Evolutionary conservation across 768 basidiomycete genomes (phyloP), one percentile per base, ranked within the genome.

Genomic region (Imleria badia): DNA sequence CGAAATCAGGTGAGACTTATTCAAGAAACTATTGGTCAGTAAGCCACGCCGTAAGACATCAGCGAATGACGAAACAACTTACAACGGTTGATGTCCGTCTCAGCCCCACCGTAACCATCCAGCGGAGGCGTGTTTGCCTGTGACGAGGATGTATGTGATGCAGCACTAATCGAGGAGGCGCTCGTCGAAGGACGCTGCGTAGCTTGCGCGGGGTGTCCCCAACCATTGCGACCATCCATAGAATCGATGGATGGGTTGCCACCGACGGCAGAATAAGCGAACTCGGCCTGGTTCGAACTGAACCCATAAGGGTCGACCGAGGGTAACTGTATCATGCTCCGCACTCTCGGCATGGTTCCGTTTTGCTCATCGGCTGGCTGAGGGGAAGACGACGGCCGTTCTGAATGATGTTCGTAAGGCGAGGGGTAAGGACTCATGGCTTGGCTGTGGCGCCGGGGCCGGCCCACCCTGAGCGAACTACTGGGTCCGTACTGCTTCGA

Each of bases 391-490:
- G 86, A 87, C 1, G 84, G 85, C 38, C 87, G 81, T 58, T 85
- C 83, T 47, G 82, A 81, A 42, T 80, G 75, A 51, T 85, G 81
- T 55, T 84, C 85, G 70, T 92, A 93, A 42, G 90, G 89, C 57
- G 84, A 86, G 17, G 91, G 91, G 71, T 93, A 93, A 13, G 91
- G 91, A 63, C 85, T 88, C 78, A 93, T 85, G 1, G 90, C 91
- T 69, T 93, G 91, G 67, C 87, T 89, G 70, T 92, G 91, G 53
- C 91, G 81, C 41, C 91, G 80, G 42, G 81, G 80, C 30, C 91
- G 80, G 26, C 89, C 82, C 34, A 92, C 80, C 68, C 86, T 85
- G 49, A 90, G 71, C 15, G 86, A 82, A 22, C 73, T 76, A 7
- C 72, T 75, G 3, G 77, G 69, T 38, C 73, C 74, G 60, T 76